Evolutionary conservation across 208 protist genomes (phyloP).

Genomic region (Strigomonas galati): DNA sequence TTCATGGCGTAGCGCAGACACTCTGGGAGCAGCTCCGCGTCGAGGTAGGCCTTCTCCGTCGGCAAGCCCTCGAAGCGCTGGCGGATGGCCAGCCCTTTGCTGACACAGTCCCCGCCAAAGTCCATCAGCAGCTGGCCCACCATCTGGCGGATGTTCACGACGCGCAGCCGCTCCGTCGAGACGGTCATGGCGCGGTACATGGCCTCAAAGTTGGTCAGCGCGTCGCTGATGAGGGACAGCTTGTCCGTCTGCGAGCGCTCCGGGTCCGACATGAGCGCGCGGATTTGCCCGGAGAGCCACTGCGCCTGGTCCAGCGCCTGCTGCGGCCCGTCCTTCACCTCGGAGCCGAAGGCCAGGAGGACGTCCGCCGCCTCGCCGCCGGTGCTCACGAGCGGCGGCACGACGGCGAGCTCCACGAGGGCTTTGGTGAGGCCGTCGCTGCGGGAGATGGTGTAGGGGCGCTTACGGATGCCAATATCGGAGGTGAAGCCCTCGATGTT

Average conservation of each 20-base stretch:
- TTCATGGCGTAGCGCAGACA: conserved; percentile 76
- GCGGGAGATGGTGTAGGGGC: conserved; percentile 57
- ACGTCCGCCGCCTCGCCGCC: conserved; percentile 55
- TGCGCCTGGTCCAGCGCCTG: conserved; percentile 56
- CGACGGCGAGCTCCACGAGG: conserved; percentile 43
- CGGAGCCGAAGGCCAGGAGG: conserved; percentile 63
- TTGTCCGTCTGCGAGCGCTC: conserved; percentile 55
- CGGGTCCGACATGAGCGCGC: conserved; percentile 45
- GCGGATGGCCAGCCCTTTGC: conserved; percentile 43
- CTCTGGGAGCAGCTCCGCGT: conserved; percentile 64
- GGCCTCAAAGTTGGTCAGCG: conserved; percentile 62
- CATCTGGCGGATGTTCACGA: conserved; percentile 81
- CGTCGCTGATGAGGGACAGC: conserved; percentile 46
- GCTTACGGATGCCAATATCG: conserved; percentile 13
- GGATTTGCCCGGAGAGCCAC: conserved; percentile 61
- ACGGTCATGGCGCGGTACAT: conserved; percentile 70
- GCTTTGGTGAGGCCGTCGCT: conserved; percentile 77
- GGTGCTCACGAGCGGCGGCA: conserved; percentile 54
- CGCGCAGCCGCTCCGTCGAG: conserved; percentile 62
- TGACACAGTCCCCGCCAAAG: conserved; percentile 69
- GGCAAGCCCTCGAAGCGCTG: conserved; percentile 70
- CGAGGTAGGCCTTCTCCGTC: conserved; percentile 62
- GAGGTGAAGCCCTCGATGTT: conserved; percentile 44
- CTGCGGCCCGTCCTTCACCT: conserved; percentile 42
- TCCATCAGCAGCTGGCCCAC: conserved; percentile 84